Evolutionary conservation across 1,139 yeast species (phyloP), one percentile per base, ranked within the genome.

Genomic region (Kazachstania sp.): DNA sequence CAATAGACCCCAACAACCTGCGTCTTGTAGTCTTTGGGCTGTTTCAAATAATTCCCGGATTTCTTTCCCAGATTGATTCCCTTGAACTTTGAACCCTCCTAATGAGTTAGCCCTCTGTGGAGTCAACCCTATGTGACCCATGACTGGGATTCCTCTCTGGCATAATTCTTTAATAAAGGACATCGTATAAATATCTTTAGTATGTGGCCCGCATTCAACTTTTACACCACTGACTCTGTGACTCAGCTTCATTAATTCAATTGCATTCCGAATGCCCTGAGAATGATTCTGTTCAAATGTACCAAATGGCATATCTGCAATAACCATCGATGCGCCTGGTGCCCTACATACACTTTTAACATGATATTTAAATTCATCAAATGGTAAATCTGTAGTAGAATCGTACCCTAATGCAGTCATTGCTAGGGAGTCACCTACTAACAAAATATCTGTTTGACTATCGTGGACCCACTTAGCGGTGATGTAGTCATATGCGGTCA

Each of bases 281-380:
- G 74, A 73, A 0, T 74, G 66, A 2, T 85, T 75, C 1, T 73
- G 61, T 63, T 92, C 97, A 61, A 80, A 88, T 0, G 85, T 71
- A 0, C 97, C 97, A 67, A 84, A 90, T 1, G 97, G 95, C 60
- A 92, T 67, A 64, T 92, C 98, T 0, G 86, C 95, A n/a, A 90
- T 74, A 15, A 88, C 58, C 53, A 86, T 77, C 35, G 94, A 81
- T 16, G 74, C 62, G 11, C 72, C 64, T 39, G 79, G 77, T 0
- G 95, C 95, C 41, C 97, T 71, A 30, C 79, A 66, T 1, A 87
- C 95, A 0, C 96, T 82, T 49, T 76, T 72, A 30, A 84, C 81
- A 57, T 87, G 90, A 60, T 79, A 84, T 42, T 83, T 65, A 70
- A 87, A 86, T 55, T 67, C 73, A n/a, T 86, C 86, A 43, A 86